Conservation (phyloP, 2,329 filamentous ascomycete genomes). For the Nemania serpens region DNA sequence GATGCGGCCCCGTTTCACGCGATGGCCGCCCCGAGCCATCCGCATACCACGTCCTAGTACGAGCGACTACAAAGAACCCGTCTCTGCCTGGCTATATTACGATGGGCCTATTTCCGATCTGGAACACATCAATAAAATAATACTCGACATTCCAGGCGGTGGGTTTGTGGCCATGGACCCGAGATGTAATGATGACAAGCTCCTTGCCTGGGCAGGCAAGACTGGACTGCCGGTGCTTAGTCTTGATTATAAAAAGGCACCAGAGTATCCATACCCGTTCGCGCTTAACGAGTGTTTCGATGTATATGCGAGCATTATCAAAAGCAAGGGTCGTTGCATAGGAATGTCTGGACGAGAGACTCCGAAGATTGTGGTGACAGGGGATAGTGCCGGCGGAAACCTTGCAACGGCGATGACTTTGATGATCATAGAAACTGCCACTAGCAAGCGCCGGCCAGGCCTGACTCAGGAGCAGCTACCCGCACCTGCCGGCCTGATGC, state of each 20-base stretch:
- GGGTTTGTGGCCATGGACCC: slow-evolving; percentile 98
- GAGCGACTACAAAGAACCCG: slow-evolving; percentile 82
- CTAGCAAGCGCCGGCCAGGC: slow-evolving; percentile 59
- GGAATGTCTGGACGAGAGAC: slow-evolving; percentile 69
- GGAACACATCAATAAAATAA: slow-evolving; percentile 74
- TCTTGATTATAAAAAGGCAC: slow-evolving; percentile 87
- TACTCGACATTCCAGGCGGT: slow-evolving; percentile 90
- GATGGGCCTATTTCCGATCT: slow-evolving; percentile 83
- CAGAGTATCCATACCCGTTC: slow-evolving; percentile 83
- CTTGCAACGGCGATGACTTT: slow-evolving; percentile 79
- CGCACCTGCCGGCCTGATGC: slow-evolving; percentile 76
- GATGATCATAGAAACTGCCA: slow-evolving; percentile 83
- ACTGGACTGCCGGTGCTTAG: slow-evolving; percentile 88
- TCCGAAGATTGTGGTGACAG: slow-evolving; percentile 73
- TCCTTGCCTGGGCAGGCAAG: slow-evolving; percentile 89
- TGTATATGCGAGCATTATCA: slow-evolving; percentile 75
- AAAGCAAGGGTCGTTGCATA: slow-evolving; percentile 73
- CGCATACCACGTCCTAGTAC: slow-evolving; percentile 79
- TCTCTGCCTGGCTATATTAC: slow-evolving; percentile 90
- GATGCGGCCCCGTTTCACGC: slow-evolving; percentile 77
- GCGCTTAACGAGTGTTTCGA: slow-evolving; percentile 88
- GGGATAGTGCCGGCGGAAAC: slow-evolving; percentile 84
- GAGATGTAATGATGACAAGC: slow-evolving; percentile 90
- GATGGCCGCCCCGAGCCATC: slow-evolving; percentile 80
- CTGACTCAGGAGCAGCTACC: slow-evolving; percentile 66